Base-by-base conservation (phyloP, 2,329 filamentous ascomycete genomes). In the Pseudogymnoascus sp. region DNA sequence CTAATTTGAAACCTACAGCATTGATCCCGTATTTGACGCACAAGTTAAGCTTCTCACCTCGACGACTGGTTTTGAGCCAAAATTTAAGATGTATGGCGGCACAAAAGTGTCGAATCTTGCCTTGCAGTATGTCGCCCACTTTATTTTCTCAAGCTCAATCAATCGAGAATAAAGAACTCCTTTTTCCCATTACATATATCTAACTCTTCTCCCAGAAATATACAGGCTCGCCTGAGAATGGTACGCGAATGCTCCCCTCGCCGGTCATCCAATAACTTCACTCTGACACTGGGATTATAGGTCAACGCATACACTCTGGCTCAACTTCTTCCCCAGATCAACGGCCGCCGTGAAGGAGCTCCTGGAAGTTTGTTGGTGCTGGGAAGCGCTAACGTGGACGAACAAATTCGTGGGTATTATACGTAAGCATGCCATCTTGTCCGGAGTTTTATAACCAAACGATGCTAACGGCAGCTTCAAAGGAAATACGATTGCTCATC, bases 401-500 rank as follows among this genome's bases (percentile, higher is more conserved):
- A 83, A 67, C 72, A 65, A 43, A 74, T 84, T 25, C 77, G 81
- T 28, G 81, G 80, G 11, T 74, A 90, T 73, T 77, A 57, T 34
- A 57, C 48, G 25, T 57, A 57, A 19, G 48, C 10, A 34, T 31
- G 3, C 4, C 10, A 2, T 16, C 13, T 23, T 54, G 6, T 7
- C 25, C 3, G 5, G 1, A 57, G 10, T 10, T 31, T 31, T 31
- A 13, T 8, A 28, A 16, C 25, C 4, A 4, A 31, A 16, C 41
- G 41, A 45, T 23, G 8, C 48, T 57, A 34, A 57, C 10, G 8
- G n/a, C 14, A 4, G 6, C 25, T 13, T 34, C 7, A 89, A 21
- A 90, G 88, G n/a, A 90, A 90, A 75, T 90, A 90, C 71, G 88
- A 90, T 72, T 84, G 81, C 60, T 68, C 63, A 6, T 68, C 65